A percentile compares a stretch with the other conserved stretches of the same genome.
These are phyloP conservation scores for Cenchrus fungigraminus DNA, from an alignment of 176 grass and related monocot genomes.

Conservation along the genomic window DNA sequence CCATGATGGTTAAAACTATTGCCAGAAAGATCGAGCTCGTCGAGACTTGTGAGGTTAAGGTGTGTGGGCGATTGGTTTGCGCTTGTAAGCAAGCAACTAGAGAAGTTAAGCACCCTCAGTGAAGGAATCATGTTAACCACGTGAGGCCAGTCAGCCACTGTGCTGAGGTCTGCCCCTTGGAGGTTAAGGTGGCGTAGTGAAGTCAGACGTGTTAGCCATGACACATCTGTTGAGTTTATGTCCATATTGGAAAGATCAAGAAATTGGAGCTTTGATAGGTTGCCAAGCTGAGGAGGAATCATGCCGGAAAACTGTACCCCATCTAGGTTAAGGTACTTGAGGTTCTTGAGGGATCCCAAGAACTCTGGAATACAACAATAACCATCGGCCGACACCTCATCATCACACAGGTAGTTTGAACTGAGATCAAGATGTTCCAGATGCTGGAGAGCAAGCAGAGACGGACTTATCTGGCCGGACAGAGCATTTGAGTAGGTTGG, in stretches of 20 bases:
- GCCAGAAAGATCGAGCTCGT: not conserved
- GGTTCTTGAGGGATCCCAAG: not conserved
- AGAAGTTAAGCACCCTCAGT: not conserved
- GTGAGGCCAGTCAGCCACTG: not conserved
- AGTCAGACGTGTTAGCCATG: not conserved
- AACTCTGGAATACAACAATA: not conserved
- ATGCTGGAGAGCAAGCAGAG: slow-evolving; percentile 17
- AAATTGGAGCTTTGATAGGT: not conserved
- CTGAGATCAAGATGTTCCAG: slow-evolving; percentile 27
- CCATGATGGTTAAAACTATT: not conserved
- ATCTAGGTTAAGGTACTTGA: slow-evolving; percentile 32
- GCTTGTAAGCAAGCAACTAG: not conserved
- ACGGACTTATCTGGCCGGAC: slow-evolving; percentile 22
- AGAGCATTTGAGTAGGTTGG: too few relatives aligned
- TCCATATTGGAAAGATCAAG: not conserved
- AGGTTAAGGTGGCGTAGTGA: not conserved
- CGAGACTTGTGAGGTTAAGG: not conserved
- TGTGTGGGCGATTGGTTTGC: not conserved
- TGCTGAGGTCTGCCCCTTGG: too few relatives aligned
- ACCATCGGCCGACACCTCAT: not conserved
- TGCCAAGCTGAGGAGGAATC: slow-evolving; percentile 3
- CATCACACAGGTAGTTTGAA: not conserved
- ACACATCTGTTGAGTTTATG: not conserved
- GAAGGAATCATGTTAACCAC: not conserved
- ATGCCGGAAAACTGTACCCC: not conserved